Percentiles rank a stretch among this genome's conserved stretches.
These are phyloP conservation scores for Sclerotinia minor DNA, from an alignment of 2,329 filamentous ascomycete species.

Conservation along the genomic window DNA sequence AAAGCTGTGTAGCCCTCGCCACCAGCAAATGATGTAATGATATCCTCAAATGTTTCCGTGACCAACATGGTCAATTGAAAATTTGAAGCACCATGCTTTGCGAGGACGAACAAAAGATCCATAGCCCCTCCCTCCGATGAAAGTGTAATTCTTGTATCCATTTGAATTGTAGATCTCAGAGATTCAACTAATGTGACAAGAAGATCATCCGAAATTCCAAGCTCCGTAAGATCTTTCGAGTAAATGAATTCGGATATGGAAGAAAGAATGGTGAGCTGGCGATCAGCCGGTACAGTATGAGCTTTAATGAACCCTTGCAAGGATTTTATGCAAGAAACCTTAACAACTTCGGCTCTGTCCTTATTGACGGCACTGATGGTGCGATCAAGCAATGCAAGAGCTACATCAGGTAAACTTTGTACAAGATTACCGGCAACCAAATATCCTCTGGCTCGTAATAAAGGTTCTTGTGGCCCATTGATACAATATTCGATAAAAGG, in stretches of 20 bases:
- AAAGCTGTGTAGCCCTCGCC: constrained; percentile 72
- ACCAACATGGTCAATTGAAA: constrained; percentile 89
- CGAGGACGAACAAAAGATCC: constrained; percentile 82
- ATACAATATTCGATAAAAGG: constrained; percentile 79
- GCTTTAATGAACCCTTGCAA: constrained; percentile 66
- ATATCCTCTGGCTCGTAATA: constrained; percentile 84
- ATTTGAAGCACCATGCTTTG: constrained; percentile 83
- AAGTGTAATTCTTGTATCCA: constrained; percentile 74
- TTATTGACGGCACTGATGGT: constrained; percentile 73
- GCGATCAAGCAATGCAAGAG: constrained; percentile 64
- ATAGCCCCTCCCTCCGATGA: constrained; percentile 71
- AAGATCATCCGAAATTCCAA: constrained; percentile 87
- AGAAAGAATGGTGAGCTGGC: constrained; percentile 61
- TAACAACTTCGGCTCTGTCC: constrained; percentile 83
- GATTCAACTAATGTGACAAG: constrained; percentile 88
- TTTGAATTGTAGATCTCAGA: constrained; percentile 75
- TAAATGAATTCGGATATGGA: constrained; percentile 72
- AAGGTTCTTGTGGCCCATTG: constrained; percentile 65
- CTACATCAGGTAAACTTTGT: constrained; percentile 62
- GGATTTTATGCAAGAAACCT: constrained; percentile 86
- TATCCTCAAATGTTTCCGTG: constrained; percentile 86
- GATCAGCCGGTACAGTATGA: constrained; percentile 52
- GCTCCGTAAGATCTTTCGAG: constrained; percentile 75
- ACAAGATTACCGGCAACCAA: constrained; percentile 80
- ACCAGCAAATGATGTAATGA: constrained; percentile 69